Conservation (phyloP, 331 rosid genomes). For the Malus hybrid region DNA sequence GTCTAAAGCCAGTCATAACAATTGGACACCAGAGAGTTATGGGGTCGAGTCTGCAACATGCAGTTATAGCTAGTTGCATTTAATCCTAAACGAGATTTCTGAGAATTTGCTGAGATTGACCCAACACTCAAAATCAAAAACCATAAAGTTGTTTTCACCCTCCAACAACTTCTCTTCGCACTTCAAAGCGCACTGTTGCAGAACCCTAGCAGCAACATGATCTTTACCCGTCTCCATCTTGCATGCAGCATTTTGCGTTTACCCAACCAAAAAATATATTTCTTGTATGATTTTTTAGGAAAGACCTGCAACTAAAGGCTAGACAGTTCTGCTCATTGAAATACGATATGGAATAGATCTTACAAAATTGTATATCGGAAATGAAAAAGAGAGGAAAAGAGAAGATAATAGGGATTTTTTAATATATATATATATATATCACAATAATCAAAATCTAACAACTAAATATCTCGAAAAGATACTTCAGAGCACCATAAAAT, state of each 20-base stretch:
- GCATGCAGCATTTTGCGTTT: background rate
- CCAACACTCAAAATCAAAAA: background rate
- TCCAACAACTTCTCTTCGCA: background rate
- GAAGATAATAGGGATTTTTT: background rate
- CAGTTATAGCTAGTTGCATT: conserved; percentile 5
- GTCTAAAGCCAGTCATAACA: background rate
- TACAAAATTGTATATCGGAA: background rate
- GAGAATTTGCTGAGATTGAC: background rate
- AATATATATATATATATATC: too few relatives aligned
- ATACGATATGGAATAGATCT: too few relatives aligned
- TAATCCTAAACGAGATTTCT: background rate
- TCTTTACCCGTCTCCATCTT: background rate
- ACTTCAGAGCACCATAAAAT: background rate
- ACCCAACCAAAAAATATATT: background rate
- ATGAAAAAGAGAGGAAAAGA: background rate
- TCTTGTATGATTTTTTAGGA: too few relatives aligned
- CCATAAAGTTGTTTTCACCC: background rate
- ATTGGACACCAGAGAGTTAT: background rate
- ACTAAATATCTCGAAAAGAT: background rate
- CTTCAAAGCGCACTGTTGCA: background rate
- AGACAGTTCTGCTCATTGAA: background rate
- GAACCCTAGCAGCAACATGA: background rate
- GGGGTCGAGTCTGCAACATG: background rate
- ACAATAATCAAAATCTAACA: background rate
- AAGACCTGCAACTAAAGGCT: too few relatives aligned